These are phyloP conservation scores for Gentiana straminea DNA, from an alignment of 257 asterid genomes.

Conservation along the genomic window DNA sequence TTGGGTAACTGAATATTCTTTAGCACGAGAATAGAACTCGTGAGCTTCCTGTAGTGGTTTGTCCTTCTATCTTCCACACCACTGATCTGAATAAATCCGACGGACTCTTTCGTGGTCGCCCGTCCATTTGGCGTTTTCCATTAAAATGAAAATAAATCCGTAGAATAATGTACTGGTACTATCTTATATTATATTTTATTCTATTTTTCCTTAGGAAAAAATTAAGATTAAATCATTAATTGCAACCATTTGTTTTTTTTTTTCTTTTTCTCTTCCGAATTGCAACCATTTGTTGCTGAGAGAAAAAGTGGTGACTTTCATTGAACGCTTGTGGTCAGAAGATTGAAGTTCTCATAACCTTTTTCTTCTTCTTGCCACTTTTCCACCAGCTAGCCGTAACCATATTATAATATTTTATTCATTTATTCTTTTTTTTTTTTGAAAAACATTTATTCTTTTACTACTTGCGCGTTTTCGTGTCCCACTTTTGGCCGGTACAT, in stretches of 20 bases:
- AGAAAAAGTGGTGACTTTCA: constrained; percentile 18
- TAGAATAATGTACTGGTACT: too few species aligned
- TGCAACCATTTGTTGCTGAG: neutral
- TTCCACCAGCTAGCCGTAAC: neutral
- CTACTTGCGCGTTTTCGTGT: too few species aligned
- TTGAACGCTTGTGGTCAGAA: constrained; percentile 28
- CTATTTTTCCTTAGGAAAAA: too few species aligned
- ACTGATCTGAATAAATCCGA: constrained; percentile 5
- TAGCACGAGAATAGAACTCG: neutral
- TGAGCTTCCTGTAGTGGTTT: neutral
- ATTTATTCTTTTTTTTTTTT: too few species aligned
- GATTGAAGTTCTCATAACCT: constrained; percentile 29
- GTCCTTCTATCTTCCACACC: constrained; percentile 2
- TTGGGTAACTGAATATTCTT: constrained; percentile 10
- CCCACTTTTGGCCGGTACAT: too few species aligned
- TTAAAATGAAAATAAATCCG: constrained; percentile 3
- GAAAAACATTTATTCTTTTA: too few species aligned
- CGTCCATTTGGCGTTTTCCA: constrained; percentile 6
- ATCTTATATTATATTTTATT: too few species aligned
- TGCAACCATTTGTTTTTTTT: too few species aligned
- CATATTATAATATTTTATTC: too few species aligned
- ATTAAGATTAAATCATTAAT: too few species aligned
- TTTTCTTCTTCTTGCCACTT: constrained; percentile 19
- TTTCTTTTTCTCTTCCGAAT: too few species aligned
- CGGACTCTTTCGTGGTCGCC: neutral